These are phyloP conservation scores for Kokia cookei DNA, from an alignment of 441 rosid species.

Conservation along the genomic window DNA sequence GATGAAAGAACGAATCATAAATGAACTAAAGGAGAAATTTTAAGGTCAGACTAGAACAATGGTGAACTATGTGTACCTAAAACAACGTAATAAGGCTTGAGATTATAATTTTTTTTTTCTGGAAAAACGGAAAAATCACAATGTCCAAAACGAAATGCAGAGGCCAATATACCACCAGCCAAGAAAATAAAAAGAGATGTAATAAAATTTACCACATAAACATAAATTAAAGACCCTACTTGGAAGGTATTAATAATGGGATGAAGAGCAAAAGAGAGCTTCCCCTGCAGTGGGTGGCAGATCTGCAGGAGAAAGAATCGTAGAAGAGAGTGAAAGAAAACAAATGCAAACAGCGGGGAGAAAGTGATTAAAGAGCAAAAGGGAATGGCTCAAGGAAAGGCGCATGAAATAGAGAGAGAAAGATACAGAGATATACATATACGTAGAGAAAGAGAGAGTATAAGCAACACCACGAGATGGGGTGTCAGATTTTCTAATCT, in stretches of 20 bases:
- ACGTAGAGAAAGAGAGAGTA: conserved; percentile 13
- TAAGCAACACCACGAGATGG: conserved; percentile 50
- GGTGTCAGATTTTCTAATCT: conserved; percentile 32
- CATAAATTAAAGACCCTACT: neutral
- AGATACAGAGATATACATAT: neutral
- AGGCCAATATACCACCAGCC: conserved; percentile 3
- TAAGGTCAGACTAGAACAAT: conserved; percentile 4
- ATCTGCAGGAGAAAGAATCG: conserved; percentile 29
- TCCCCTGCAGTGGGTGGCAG: conserved; percentile 32
- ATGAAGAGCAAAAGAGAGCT: neutral
- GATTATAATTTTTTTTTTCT: neutral
- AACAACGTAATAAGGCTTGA: neutral
- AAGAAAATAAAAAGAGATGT: neutral
- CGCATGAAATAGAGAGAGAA: conserved; percentile 7
- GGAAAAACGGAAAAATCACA: conserved; percentile 1
- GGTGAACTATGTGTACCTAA: neutral
- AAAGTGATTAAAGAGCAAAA: conserved; percentile 19
- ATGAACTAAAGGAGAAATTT: conserved; percentile 2
- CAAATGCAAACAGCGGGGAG: neutral
- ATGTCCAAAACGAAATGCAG: conserved; percentile 8
- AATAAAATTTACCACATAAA: conserved; percentile 4
- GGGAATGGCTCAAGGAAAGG: conserved; percentile 38
- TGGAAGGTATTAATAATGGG: neutral
- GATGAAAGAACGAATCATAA: neutral
- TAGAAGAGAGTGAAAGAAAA: conserved; percentile 20